Evolutionary conservation across 176 grass and related monocot genomes (phyloP).

Genomic region (Phragmites australis): DNA sequence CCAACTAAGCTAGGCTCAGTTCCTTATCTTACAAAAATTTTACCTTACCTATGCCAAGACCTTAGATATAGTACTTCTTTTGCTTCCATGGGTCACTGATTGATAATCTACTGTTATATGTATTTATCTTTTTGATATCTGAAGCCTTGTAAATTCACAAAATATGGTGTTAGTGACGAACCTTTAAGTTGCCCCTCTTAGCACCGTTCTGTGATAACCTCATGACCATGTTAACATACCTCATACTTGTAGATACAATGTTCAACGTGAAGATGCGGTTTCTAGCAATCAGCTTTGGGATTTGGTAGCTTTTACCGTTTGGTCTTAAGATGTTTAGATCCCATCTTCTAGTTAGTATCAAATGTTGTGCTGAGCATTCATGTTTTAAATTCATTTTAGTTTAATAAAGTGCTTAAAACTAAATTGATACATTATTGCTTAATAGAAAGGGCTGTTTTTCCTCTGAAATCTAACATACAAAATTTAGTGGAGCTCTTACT

Average conservation of each 20-base stretch:
- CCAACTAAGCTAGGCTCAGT: too few species aligned
- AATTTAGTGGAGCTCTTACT: neutral
- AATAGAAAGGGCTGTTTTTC: neutral
- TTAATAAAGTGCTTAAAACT: neutral
- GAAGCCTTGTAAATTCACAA: neutral
- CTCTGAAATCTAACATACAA: neutral
- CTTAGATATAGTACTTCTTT: neutral
- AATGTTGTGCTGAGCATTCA: neutral
- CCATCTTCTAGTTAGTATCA: constrained; percentile 10
- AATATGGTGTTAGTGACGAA: neutral
- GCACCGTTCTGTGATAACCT: neutral
- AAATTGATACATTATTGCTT: constrained; percentile 3
- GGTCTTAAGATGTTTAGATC: neutral
- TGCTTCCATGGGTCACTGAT: neutral
- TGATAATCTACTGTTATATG: neutral
- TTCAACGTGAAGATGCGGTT: neutral
- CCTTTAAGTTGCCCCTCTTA: neutral
- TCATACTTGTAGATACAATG: neutral
- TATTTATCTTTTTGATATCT: neutral
- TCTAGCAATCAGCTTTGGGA: neutral
- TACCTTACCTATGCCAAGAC: neutral
- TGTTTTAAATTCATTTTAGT: neutral
- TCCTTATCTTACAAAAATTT: neutral
- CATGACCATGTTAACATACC: neutral
- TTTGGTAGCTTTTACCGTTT: constrained; percentile 9